These are phyloP conservation scores for Astragalus membranaceus DNA, from an alignment of 306 rosid species.

Conservation along the genomic window DNA sequence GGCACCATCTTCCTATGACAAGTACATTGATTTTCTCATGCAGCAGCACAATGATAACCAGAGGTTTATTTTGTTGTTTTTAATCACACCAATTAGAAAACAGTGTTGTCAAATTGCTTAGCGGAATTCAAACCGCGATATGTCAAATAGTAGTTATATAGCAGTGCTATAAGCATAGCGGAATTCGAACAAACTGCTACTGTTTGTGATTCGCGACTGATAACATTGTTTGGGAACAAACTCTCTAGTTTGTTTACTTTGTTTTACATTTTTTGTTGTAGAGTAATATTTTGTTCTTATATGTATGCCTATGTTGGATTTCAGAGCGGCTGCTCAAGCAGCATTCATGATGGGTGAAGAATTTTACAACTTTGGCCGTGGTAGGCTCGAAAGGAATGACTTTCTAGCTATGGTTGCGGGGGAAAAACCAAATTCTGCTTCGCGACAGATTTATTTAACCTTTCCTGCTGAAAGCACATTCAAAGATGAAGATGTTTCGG, in stretches of 20 bases:
- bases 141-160: no score
- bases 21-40: slow-evolving; percentile 61
- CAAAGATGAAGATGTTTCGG: slow-evolving; percentile 95
- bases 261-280: background rate
- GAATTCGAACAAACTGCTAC: no score
- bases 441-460: slow-evolving; percentile 90
- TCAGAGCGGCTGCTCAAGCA: slow-evolving; percentile 49
- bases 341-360: slow-evolving; percentile 75
- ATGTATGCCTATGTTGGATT: slow-evolving; percentile 11
- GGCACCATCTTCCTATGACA: slow-evolving; percentile 50
- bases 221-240: background rate
- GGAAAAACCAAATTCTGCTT: slow-evolving; percentile 72
- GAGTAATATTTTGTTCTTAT: background rate
- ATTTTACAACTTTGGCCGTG: slow-evolving; percentile 49
- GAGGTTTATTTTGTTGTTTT: slow-evolving; percentile 18
- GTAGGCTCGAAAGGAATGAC: slow-evolving; percentile 72
- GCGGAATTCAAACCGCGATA: no score
- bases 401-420: slow-evolving; percentile 52
- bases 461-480: slow-evolving; percentile 98
- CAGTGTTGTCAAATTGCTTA: no score
- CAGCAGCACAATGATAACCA: slow-evolving; percentile 75
- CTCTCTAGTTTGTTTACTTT: background rate
- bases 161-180: no score
- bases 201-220: no score
- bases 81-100: no score